Evolutionary conservation across 2,329 filamentous ascomycete genomes (phyloP).

Genomic region (Fusarium verrucosum): DNA sequence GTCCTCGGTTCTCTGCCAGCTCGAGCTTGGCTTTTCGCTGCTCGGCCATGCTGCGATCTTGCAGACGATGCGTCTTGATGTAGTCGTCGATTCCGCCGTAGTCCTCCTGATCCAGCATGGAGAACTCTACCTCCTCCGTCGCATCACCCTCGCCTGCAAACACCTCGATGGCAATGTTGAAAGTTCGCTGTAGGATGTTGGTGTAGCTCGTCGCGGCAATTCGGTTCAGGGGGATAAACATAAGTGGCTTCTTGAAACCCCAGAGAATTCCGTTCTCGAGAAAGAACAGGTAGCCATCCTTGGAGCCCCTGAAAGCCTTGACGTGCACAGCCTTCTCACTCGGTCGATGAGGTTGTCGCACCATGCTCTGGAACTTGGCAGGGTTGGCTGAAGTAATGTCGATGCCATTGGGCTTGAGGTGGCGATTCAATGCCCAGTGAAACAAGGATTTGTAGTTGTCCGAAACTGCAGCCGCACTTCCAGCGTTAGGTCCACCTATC

Average conservation of each 20-base stretch:
- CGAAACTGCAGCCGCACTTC: slow-evolving; percentile 62
- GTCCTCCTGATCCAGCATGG: slow-evolving; percentile 75
- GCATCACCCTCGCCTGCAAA: slow-evolving; percentile 58
- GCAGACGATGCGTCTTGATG: slow-evolving; percentile 67
- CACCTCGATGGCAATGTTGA: slow-evolving; percentile 72
- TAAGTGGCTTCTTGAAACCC: slow-evolving; percentile 75
- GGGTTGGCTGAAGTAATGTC: slow-evolving; percentile 64
- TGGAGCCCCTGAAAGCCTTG: slow-evolving; percentile 72
- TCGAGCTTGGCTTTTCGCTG: slow-evolving; percentile 71
- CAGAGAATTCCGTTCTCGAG: slow-evolving; percentile 73
- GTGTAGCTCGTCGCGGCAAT: slow-evolving; percentile 73
- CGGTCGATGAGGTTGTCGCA: slow-evolving; percentile 66
- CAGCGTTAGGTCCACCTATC: slow-evolving; percentile 61
- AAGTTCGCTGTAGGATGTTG: slow-evolving; percentile 72
- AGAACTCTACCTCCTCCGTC: slow-evolving; percentile 71
- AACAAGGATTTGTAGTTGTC: slow-evolving; percentile 68
- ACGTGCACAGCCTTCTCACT: slow-evolving; percentile 72
- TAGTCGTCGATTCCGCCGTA: slow-evolving; percentile 72
- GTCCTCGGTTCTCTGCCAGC: slow-evolving; percentile 65
- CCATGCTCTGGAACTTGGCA: slow-evolving; percentile 65
- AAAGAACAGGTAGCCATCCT: slow-evolving; percentile 75
- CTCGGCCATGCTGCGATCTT: slow-evolving; percentile 75
- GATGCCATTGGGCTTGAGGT: slow-evolving; percentile 59
- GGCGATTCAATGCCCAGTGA: slow-evolving; percentile 66
- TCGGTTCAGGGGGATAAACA: slow-evolving; percentile 69